phyloP scores from a whole-genome alignment of 805 yeast genomes.

The Yarrowia hollandica region DNA sequence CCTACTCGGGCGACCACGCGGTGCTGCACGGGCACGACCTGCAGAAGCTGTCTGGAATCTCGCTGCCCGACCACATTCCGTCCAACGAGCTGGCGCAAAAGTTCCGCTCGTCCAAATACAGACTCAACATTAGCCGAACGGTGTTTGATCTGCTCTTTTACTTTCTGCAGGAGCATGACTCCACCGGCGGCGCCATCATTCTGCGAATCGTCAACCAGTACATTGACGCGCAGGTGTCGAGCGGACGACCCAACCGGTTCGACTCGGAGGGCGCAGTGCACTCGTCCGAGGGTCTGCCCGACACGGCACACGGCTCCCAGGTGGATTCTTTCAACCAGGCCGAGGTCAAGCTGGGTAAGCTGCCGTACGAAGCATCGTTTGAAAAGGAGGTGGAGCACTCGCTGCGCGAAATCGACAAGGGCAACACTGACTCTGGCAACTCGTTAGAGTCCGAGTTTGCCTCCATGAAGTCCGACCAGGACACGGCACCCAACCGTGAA shows the following conservation, averaged over 20 bases:
- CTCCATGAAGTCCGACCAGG: slow-evolving; percentile 49
- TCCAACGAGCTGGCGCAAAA: slow-evolving; percentile 81
- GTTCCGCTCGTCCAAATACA: slow-evolving; percentile 71
- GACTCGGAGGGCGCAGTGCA: slow-evolving; percentile 45
- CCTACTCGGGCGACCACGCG: slow-evolving; percentile 69
- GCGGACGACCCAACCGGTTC: slow-evolving; percentile 41
- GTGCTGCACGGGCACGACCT: slow-evolving; percentile 78
- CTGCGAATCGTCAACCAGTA: slow-evolving; percentile 85
- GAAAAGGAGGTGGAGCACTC: slow-evolving; percentile 82
- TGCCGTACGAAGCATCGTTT: slow-evolving; percentile 85
- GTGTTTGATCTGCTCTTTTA: slow-evolving; percentile 80
- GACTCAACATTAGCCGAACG: slow-evolving; percentile 74
- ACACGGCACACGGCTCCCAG: slow-evolving; percentile 40
- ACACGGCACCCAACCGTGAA: slow-evolving; percentile 68
- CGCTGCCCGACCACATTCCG: slow-evolving; percentile 74
- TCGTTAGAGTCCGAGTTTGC: slow-evolving; percentile 68
- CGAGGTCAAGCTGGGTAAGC: slow-evolving; percentile 74
- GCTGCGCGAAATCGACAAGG: slow-evolving; percentile 66
- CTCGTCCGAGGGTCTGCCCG: slow-evolving; percentile 46
- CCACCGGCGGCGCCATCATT: slow-evolving; percentile 84
- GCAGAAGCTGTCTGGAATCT: slow-evolving; percentile 67
- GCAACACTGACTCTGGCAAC: slow-evolving; percentile 37
- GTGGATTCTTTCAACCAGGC: slow-evolving; percentile 65
- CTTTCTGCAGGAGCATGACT: slow-evolving; percentile 88
- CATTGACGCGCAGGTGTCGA: slow-evolving; percentile 49